These are phyloP conservation scores for Candida glaebosa DNA, from an alignment of 805 yeast species.

Conservation along the genomic window DNA sequence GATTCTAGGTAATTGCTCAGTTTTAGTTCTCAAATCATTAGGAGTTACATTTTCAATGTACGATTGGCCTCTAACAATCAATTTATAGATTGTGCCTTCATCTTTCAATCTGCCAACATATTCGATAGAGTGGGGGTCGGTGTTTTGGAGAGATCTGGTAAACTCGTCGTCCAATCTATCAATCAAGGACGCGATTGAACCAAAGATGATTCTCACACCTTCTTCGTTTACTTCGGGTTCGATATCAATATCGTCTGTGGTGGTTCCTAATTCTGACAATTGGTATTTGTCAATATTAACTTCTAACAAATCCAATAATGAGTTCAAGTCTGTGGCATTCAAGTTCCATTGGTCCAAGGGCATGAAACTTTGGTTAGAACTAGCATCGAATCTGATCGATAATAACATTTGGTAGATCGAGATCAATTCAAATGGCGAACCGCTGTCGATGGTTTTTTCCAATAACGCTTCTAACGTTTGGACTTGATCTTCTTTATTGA, in stretches of 20 bases:
- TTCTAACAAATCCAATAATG: conserved; percentile 68
- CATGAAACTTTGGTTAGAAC: conserved; percentile 64
- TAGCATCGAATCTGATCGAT: conserved; percentile 83
- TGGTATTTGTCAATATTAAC: conserved; percentile 51
- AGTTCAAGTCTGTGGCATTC: conserved; percentile 58
- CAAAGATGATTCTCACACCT: conserved; percentile 74
- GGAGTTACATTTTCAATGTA: conserved; percentile 70
- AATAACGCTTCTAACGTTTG: conserved; percentile 63
- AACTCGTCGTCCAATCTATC: conserved; percentile 96
- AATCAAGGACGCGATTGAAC: conserved; percentile 80
- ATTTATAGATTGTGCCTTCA: conserved; percentile 70
- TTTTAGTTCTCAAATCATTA: conserved; percentile 34
- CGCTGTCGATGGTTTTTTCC: conserved; percentile 18
- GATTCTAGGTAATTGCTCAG: conserved; percentile 63
- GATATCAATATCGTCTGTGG: conserved; percentile 67
- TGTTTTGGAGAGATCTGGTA: conserved; percentile 76
- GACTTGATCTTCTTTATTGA: conserved; percentile 79
- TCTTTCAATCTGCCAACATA: conserved; percentile 87
- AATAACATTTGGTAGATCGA: conserved; percentile 75
- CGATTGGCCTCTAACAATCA: conserved; percentile 80
- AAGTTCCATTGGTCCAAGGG: conserved; percentile 78
- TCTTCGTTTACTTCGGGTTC: conserved; percentile 55
- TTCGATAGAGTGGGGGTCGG: conserved; percentile 94
- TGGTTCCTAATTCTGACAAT: conserved; percentile 70
- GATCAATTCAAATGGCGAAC: conserved; percentile 68